Evolutionary conservation across 23 red algal genomes (phyloP), one percentile per base, ranked within the genome.

Genomic region (Chondrus crispus): DNA sequence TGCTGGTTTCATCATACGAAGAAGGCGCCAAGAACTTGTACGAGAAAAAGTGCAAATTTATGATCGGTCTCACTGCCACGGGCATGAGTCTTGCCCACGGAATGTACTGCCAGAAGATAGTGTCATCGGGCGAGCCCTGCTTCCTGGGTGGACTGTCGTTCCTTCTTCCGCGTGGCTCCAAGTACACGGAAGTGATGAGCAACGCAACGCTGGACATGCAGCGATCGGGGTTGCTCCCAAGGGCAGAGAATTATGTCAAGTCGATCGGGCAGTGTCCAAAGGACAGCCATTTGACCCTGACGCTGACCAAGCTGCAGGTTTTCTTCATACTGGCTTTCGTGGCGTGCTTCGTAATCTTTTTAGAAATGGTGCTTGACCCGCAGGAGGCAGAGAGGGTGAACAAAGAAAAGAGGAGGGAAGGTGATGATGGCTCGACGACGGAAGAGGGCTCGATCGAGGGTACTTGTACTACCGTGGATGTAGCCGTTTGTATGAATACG

Each of bases 291-390:
- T 10, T 10, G 9, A 19, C 24, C 10, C 9, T 66, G 7, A 49
- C 62, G 18, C 60, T 88, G 16, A 24, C 38, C 37, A 88, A 88
- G 43, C 53, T 88, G 49, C 44, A 43, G n/a, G 45, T 72, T 41
- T 88, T 88, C 44, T 88, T 88, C 50, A 22, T 76, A 20, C 42
- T 77, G 7, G 85, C 85, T 57, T 88, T 36, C 52, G 62, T n/a
- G 10, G 24, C 41, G 30, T 29, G 64, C 5, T 46, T 48, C 9
- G 16, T 70, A 20, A 33, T 88, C 11, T 77, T 88, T 41, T n/a
- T 88, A 12, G 12, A 30, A 12, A 75, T 88, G 63, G 57, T 87
- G 18, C 10, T 87, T 19, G 71, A 77, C 43, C 71, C 71, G 38
- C 71, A 77, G 43, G 71, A 47, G n/a, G n/a, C n/a, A n/a, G n/a